Percentiles rank a stretch among this genome's conserved stretches.
These are phyloP conservation scores for Trichosporon sp. DNA, from an alignment of 1,284 basidiomycete genomes.

Conservation along the genomic window DNA sequence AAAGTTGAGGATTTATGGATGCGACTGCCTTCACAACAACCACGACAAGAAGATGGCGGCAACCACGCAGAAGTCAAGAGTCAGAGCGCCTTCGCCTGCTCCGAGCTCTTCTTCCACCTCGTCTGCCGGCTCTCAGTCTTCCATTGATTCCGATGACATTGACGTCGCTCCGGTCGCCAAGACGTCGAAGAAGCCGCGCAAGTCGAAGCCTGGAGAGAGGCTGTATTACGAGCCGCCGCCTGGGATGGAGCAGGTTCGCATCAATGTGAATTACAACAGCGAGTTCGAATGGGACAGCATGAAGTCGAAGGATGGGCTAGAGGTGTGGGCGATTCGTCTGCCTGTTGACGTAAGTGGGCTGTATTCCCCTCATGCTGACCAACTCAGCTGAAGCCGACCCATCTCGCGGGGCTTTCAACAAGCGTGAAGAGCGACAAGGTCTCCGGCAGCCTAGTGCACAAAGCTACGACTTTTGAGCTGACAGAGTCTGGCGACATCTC, in stretches of 20 bases:
- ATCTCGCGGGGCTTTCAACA: constrained; percentile 22
- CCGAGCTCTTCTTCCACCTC: neutral
- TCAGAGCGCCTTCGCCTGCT: neutral
- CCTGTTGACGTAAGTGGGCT: constrained; percentile 35
- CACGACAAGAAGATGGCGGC: neutral
- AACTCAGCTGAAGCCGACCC: constrained; percentile 37
- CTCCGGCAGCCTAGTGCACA: constrained; percentile 27
- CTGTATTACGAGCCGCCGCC: constrained; percentile 33
- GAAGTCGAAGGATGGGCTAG: constrained; percentile 28
- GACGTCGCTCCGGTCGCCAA: neutral
- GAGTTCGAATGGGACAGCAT: constrained; percentile 42
- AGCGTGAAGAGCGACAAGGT: neutral
- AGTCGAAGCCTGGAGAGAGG: neutral
- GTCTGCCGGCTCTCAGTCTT: neutral
- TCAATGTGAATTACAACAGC: constrained; percentile 12
- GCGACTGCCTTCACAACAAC: no score
- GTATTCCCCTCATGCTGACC: neutral
- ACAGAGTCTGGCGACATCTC: constrained; percentile 16
- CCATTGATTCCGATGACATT: neutral
- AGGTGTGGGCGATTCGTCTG: constrained; percentile 46
- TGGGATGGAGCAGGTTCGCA: constrained; percentile 32
- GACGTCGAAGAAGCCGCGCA: neutral
- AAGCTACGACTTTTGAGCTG: constrained; percentile 29
- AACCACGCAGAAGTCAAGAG: neutral
- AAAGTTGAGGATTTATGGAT: neutral